Evolutionary conservation across 139 green algal genomes (phyloP).

Genomic region (Coelastrella sp.): DNA sequence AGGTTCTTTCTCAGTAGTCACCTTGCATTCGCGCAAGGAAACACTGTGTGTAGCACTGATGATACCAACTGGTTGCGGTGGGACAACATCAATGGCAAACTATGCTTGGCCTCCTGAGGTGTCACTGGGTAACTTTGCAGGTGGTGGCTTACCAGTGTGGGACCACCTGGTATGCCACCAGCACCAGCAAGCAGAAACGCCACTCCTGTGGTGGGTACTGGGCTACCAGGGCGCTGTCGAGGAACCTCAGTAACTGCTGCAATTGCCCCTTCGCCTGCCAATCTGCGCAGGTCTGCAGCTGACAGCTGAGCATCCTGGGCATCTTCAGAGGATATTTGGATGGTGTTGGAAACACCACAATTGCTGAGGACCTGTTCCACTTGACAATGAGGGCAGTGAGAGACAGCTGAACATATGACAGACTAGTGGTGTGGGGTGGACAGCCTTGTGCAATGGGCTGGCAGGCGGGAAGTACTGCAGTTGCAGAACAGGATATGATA

Average conservation of each 20-base stretch:
- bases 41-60: too few relatives aligned
- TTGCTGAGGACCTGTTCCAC: constrained; percentile 41
- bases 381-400: too few relatives aligned
- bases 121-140: background rate
- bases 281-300: constrained; percentile 9
- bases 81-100: background rate
- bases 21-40: too few relatives aligned
- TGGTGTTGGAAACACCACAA: constrained; percentile 39
- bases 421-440: too few relatives aligned
- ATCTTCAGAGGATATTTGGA: constrained; percentile 31
- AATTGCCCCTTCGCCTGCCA: constrained; percentile 30
- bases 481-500: too few relatives aligned
- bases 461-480: too few relatives aligned
- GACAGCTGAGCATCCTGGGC: constrained; percentile 24
- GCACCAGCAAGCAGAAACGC: constrained; percentile 54
- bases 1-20: too few relatives aligned
- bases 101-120: background rate
- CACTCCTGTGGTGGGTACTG: constrained; percentile 44
- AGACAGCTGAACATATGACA: too few relatives aligned
- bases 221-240: constrained; percentile 18
- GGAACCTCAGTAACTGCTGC: background rate
- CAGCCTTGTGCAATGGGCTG: too few relatives aligned
- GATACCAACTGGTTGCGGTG: too few relatives aligned
- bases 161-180: constrained; percentile 68
- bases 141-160: constrained; percentile 55